Percentiles rank a stretch among this genome's conserved stretches.
phyloP scores from a whole-genome alignment of 176 grass and related monocot species.

The Aechmea fasciata region DNA sequence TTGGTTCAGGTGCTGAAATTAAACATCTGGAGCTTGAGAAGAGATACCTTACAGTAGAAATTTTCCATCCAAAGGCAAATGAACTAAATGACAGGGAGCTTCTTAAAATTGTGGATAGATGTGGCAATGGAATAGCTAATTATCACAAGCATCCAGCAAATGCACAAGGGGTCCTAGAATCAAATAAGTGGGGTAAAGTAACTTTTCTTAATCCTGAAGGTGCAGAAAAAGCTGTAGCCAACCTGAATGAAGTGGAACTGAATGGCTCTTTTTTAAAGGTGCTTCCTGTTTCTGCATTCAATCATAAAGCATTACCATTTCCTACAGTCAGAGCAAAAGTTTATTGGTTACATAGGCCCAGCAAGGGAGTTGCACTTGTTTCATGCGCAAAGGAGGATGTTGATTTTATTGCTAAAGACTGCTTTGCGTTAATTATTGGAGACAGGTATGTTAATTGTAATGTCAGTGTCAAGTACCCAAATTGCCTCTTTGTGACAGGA shows the following conservation, averaged over 20 bases:
- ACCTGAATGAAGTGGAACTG: constrained; percentile 16
- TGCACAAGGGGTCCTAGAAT: constrained; percentile 14
- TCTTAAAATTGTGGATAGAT: constrained; percentile 13
- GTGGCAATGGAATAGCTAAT: constrained; percentile 17
- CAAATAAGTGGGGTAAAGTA: constrained; percentile 19
- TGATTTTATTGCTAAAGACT: constrained; percentile 15
- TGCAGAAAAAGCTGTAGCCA: constrained; percentile 19
- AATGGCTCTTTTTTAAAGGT: constrained; percentile 14
- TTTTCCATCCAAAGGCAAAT: constrained; percentile 19
- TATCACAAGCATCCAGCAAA: constrained; percentile 2
- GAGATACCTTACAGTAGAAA: constrained; percentile 17
- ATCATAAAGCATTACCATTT: constrained; percentile 11
- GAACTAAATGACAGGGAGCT: constrained; percentile 18
- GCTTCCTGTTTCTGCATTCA: background rate
- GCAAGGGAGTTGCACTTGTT: constrained; percentile 16
- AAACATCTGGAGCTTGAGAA: constrained; percentile 29
- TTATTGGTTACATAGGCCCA: constrained; percentile 18
- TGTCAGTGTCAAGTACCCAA: constrained; percentile 6
- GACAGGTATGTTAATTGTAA: constrained; percentile 17
- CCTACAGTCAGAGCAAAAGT: constrained; percentile 22
- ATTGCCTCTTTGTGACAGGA: constrained; percentile 20
- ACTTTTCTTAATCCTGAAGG: constrained; percentile 20
- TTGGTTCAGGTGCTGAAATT: constrained; percentile 32
- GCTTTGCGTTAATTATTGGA: constrained; percentile 18
- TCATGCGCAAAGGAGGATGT: constrained; percentile 4